Percentiles rank a stretch among this genome's conserved stretches.
Conservation (phyloP, 805 yeast genomes). For the Suhomyces tanzawaensis region DNA sequence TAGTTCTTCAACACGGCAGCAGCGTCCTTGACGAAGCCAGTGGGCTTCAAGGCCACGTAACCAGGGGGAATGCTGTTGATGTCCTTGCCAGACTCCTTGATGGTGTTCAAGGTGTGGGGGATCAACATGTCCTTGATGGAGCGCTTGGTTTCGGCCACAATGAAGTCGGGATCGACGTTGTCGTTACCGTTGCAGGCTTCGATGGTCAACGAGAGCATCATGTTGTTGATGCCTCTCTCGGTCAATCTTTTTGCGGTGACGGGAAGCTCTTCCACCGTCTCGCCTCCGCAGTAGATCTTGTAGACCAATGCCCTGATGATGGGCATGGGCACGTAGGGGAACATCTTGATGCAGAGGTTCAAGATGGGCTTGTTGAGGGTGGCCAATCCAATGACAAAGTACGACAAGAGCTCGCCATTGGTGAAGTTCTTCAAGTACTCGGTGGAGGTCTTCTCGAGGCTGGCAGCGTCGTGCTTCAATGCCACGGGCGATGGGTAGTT, state of each 20-base stretch:
- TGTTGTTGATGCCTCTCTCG: slow-evolving; percentile 78
- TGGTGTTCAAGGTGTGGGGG: slow-evolving; percentile 66
- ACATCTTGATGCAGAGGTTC: slow-evolving; percentile 57
- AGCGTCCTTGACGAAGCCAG: slow-evolving; percentile 80
- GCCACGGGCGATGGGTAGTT: slow-evolving; percentile 2
- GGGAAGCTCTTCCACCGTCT: slow-evolving; percentile 64
- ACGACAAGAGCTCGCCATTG: slow-evolving; percentile 56
- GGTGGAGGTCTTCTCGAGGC: slow-evolving; percentile 1
- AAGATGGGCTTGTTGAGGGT: slow-evolving; percentile 64
- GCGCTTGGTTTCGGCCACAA: slow-evolving; percentile 59
- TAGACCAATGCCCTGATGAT: slow-evolving; percentile 71
- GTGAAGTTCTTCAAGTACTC: slow-evolving; percentile 53
- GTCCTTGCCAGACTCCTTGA: slow-evolving; percentile 42
- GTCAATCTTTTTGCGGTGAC: slow-evolving; percentile 66
- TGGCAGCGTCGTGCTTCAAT: slow-evolving; percentile 1
- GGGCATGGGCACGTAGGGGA: slow-evolving; percentile 74
- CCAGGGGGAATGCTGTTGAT: slow-evolving; percentile 82
- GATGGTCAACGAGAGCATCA: slow-evolving; percentile 93
- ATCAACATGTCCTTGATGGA: slow-evolving; percentile 67
- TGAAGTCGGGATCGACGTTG: slow-evolving; percentile 55
- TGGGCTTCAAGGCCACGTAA: slow-evolving; percentile 89
- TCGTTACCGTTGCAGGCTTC: slow-evolving; percentile 86
- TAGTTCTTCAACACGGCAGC: slow-evolving; percentile 66
- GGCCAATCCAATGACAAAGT: slow-evolving; percentile 65
- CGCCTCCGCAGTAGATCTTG: slow-evolving; percentile 90